Percentiles rank a stretch among this genome's conserved stretches.
Evolutionary conservation across 78 protist genomes (phyloP).

Genomic region (Isochrysis galbana): DNA sequence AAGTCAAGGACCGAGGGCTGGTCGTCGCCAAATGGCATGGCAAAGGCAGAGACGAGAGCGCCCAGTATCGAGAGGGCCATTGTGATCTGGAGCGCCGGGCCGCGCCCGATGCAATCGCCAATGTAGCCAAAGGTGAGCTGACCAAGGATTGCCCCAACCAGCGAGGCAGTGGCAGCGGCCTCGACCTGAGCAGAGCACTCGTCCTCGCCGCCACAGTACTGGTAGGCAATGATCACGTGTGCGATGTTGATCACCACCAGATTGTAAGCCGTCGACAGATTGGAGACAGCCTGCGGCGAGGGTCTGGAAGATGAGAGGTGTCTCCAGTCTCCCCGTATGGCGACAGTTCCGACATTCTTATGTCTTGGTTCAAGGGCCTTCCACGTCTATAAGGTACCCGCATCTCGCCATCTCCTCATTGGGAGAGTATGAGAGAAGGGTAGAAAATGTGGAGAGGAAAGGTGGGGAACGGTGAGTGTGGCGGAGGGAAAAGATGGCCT

Average conservation of each 20-base stretch:
- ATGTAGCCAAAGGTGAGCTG: slow-evolving; percentile 38
- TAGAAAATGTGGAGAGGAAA: no score
- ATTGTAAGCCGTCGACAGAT: background rate
- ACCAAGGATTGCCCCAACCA: slow-evolving; percentile 1
- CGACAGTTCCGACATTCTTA: no score
- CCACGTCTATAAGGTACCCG: no score
- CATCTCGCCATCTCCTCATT: no score
- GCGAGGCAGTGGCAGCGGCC: background rate
- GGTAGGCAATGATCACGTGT: background rate
- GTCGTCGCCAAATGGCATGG: background rate
- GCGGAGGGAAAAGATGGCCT: no score
- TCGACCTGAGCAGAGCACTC: background rate
- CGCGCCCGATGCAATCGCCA: slow-evolving; percentile 31
- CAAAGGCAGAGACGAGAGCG: background rate
- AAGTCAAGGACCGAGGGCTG: background rate
- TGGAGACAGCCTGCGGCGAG: background rate
- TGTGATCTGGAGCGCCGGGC: background rate
- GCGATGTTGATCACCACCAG: background rate
- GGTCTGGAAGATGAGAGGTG: background rate
- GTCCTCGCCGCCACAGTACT: background rate
- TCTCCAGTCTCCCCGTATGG: no score
- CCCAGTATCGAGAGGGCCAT: background rate
- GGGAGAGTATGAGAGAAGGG: no score
- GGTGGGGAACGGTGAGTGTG: no score
- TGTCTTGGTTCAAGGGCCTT: no score